Conservation (phyloP, 139 green algal species). For the Bryopsis sp. region DNA sequence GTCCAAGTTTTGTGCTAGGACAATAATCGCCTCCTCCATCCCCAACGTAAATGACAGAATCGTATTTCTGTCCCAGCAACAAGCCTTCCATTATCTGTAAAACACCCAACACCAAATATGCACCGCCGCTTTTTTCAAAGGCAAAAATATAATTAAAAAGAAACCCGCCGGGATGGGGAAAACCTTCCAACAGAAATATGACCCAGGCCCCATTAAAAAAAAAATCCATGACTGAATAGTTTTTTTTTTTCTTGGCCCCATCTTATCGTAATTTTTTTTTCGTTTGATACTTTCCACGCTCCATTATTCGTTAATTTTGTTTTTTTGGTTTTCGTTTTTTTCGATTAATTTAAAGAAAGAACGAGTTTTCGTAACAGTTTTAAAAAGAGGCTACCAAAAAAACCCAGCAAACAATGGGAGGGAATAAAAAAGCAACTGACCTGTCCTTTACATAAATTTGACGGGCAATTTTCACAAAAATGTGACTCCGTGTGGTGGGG, state of each 20-base stretch:
- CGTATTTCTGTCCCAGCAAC: neutral
- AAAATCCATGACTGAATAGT: too few relatives aligned
- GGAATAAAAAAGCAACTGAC: neutral
- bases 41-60: slow-evolving; percentile 9
- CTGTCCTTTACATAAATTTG: slow-evolving; percentile 15
- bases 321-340: too few relatives aligned
- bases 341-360: too few relatives aligned
- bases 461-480: neutral
- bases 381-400: neutral
- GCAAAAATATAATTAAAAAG: too few relatives aligned
- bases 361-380: too few relatives aligned
- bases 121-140: too few relatives aligned
- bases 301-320: too few relatives aligned
- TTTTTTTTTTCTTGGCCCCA: too few relatives aligned
- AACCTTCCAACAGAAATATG: neutral
- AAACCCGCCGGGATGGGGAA: neutral
- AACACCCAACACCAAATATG: neutral
- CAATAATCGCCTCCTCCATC: slow-evolving; percentile 16
- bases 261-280: too few relatives aligned
- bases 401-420: neutral
- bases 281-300: too few relatives aligned
- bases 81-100: slow-evolving; percentile 1
- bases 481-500: neutral
- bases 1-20: neutral
- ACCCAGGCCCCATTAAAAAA: neutral